phyloP scores from a whole-genome alignment of 108 stramenopile species.

The Aurantiochytrium sp. region DNA sequence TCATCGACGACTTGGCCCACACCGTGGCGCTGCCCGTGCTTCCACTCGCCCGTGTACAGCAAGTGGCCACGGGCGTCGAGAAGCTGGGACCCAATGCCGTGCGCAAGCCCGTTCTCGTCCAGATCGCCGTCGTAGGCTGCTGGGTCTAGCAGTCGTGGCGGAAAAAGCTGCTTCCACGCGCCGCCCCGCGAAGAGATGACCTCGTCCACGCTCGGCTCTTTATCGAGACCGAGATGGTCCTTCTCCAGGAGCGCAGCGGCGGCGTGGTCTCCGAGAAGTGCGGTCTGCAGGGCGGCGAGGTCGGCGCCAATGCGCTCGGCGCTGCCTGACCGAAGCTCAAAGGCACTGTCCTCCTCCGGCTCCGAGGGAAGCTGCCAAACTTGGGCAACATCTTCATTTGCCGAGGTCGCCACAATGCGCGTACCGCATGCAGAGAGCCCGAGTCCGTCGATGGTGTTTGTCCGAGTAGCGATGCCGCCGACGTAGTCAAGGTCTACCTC shows the following conservation, averaged over 20 bases:
- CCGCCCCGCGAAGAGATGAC: background rate
- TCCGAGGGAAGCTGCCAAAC: background rate
- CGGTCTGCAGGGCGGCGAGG: background rate
- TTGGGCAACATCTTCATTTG: background rate
- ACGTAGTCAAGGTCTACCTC: background rate
- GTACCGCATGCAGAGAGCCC: background rate
- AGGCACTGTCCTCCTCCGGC: background rate
- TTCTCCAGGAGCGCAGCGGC: background rate
- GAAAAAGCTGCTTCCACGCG: background rate
- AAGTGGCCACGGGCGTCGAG: background rate
- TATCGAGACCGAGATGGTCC: background rate
- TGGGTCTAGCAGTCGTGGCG: constrained; percentile 2
- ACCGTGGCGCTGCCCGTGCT: background rate
- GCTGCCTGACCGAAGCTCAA: background rate
- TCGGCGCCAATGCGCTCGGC: background rate
- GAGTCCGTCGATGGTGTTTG: background rate
- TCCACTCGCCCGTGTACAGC: constrained; percentile 11
- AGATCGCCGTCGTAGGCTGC: constrained; percentile 14
- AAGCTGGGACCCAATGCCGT: background rate
- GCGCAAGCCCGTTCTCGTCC: background rate
- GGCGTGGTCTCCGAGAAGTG: background rate
- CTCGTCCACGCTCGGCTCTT: background rate
- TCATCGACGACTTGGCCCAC: constrained; percentile 18
- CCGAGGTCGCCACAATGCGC: background rate
- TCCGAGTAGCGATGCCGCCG: background rate